phyloP scores from a whole-genome alignment of 495 filamentous ascomycete species.

The Podospora didyma region DNA sequence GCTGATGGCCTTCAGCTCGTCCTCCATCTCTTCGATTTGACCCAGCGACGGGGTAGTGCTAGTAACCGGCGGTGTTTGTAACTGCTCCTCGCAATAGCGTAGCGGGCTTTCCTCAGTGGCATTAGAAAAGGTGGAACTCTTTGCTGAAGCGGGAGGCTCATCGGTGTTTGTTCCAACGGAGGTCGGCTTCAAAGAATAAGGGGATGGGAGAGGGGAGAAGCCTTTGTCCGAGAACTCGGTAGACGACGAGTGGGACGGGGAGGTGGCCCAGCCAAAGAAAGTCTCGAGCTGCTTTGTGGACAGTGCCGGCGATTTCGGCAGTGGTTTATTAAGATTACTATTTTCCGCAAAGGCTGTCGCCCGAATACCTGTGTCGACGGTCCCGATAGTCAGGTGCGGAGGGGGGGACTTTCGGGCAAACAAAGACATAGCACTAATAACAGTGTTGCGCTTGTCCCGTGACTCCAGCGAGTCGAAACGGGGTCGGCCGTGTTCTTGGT shows the following conservation, averaged over 20 bases:
- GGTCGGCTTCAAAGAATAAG: slow-evolving; percentile 37
- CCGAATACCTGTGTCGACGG: slow-evolving; percentile 26
- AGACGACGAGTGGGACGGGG: slow-evolving; percentile 33
- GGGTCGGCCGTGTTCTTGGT: slow-evolving; percentile 15
- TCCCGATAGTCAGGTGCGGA: slow-evolving; percentile 44
- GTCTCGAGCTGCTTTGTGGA: slow-evolving; percentile 42
- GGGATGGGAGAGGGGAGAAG: slow-evolving; percentile 47
- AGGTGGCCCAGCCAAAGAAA: slow-evolving; percentile 50
- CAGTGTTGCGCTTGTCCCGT: slow-evolving; percentile 17
- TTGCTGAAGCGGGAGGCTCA: slow-evolving; percentile 35
- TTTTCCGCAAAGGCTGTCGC: slow-evolving; percentile 14
- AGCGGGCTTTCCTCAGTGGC: slow-evolving; percentile 26
- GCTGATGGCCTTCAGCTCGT: slow-evolving; percentile 88
- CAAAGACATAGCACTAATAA: slow-evolving; percentile 40
- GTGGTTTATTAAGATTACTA: slow-evolving; percentile 44
- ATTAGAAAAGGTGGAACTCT: slow-evolving; percentile 26
- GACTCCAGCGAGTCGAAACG: slow-evolving; percentile 19
- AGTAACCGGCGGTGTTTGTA: slow-evolving; percentile 42
- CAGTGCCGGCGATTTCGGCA: slow-evolving; percentile 49
- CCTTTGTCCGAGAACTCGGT: slow-evolving; percentile 47
- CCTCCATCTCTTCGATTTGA: slow-evolving; percentile 76
- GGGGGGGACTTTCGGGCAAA: slow-evolving; percentile 43
- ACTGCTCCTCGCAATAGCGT: slow-evolving; percentile 43
- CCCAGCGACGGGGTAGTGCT: slow-evolving; percentile 31
- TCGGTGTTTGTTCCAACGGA: slow-evolving; percentile 29